phyloP scores from a whole-genome alignment of 2,329 filamentous ascomycete species.

The Davidsoniella australis region DNA sequence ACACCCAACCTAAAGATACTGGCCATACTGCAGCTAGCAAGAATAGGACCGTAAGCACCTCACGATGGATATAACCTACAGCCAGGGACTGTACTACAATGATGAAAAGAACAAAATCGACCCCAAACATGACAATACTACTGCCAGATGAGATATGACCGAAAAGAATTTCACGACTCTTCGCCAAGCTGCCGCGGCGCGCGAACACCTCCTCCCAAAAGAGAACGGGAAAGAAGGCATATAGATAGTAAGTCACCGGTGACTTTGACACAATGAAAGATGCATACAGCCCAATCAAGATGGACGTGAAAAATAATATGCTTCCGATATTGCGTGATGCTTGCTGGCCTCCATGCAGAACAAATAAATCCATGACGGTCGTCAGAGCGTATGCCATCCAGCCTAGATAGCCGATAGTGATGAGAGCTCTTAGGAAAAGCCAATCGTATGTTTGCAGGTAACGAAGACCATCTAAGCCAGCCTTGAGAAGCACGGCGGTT shows the following conservation, averaged over 20 bases:
- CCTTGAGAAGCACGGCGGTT: conserved; percentile 58
- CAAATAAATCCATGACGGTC: conserved; percentile 74
- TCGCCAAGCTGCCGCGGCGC: conserved; percentile 48
- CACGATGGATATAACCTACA: conserved; percentile 77
- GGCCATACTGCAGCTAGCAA: conserved; percentile 67
- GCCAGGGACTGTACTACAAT: conserved; percentile 71
- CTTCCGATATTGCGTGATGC: conserved; percentile 44
- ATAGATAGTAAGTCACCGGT: conserved; percentile 71
- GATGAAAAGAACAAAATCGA: conserved; percentile 53
- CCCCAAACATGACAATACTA: conserved; percentile 37
- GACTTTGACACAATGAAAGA: conserved; percentile 67
- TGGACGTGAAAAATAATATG: conserved; percentile 52
- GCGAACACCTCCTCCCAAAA: conserved; percentile 96
- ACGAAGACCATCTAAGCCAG: conserved; percentile 65
- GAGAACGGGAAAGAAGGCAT: conserved; percentile 77
- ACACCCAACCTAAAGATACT: conserved; percentile 50
- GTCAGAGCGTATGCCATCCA: conserved; percentile 91
- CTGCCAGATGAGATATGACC: conserved; percentile 45
- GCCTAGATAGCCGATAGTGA: conserved; percentile 80
- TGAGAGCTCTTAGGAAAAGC: conserved; percentile 78
- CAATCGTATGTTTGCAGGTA: conserved; percentile 98
- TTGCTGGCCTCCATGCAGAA: conserved; percentile 53
- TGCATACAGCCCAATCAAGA: conserved; percentile 59
- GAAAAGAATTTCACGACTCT: conserved; percentile 53
- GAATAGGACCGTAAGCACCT: conserved; percentile 72